Evolutionary conservation across 129 eudicot genomes (phyloP).

Genomic region (Artemisia tridentata): DNA sequence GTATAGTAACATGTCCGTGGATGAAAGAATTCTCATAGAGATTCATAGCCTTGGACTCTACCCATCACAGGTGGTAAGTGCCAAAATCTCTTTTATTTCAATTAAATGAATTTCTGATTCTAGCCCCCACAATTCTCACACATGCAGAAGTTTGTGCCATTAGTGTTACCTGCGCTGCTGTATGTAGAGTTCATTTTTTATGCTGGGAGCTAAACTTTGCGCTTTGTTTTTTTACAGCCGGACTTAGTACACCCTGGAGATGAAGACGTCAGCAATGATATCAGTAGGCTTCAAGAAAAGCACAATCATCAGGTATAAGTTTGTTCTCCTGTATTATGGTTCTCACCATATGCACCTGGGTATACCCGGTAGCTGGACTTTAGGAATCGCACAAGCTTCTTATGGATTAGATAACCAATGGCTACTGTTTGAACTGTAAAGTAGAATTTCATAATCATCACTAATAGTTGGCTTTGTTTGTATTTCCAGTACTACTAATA

Average conservation of each 20-base stretch:
- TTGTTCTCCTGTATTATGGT: background rate
- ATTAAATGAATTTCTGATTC: no score
- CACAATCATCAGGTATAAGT: conserved; percentile 50
- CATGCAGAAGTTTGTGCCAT: no score
- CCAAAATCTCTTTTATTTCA: no score
- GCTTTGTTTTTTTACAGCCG: conserved; percentile 40
- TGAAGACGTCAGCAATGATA: conserved; percentile 56
- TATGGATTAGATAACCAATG: background rate
- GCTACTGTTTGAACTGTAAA: conserved; percentile 13
- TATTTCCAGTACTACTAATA: background rate
- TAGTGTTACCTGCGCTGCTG: no score
- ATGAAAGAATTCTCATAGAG: conserved; percentile 68
- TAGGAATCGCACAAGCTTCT: background rate
- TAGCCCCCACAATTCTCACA: no score
- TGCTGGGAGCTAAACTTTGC: background rate
- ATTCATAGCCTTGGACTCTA: conserved; percentile 69
- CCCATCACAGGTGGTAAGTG: conserved; percentile 63
- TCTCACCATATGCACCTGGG: background rate
- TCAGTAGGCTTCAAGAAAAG: conserved; percentile 50
- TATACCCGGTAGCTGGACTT: background rate
- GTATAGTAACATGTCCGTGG: conserved; percentile 50
- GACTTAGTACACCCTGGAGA: conserved; percentile 50
- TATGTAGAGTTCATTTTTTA: background rate
- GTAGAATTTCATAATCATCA: background rate
- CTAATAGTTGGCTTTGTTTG: background rate